Evolutionary conservation across 768 basidiomycete genomes (phyloP).

Genomic region (Boletus eberwhitei): DNA sequence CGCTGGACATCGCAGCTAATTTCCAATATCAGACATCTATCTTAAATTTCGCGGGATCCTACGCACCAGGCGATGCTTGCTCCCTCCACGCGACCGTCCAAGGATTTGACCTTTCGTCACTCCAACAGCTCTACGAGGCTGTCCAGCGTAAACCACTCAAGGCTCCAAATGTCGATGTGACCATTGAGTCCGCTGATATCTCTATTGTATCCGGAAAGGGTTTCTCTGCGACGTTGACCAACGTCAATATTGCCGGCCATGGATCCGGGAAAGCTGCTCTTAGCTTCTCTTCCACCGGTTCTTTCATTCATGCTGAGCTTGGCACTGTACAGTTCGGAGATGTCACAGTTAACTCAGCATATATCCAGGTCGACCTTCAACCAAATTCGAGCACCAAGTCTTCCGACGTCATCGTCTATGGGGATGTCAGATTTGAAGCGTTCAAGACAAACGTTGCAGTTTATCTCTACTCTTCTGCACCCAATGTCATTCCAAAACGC

Average conservation of each 20-base stretch:
- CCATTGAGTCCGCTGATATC: slow-evolving; percentile 4
- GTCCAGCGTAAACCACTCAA: background rate
- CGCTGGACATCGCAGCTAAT: background rate
- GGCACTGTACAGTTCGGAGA: background rate
- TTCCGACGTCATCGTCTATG: slow-evolving; percentile 1
- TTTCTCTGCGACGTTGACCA: slow-evolving; percentile 1
- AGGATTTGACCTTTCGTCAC: background rate
- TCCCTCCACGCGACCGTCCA: background rate
- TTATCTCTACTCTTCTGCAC: slow-evolving; percentile 3
- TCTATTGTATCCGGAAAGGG: background rate
- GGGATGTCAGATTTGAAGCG: background rate
- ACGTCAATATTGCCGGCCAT: slow-evolving; percentile 1
- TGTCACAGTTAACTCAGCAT: background rate
- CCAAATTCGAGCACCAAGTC: background rate
- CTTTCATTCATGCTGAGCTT: slow-evolving; percentile 1
- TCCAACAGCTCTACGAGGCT: background rate
- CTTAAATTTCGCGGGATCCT: background rate
- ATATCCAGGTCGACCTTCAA: slow-evolving; percentile 4
- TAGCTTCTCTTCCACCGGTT: background rate
- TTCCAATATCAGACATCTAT: background rate
- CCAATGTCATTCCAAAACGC: background rate
- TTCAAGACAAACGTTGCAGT: background rate
- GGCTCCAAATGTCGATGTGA: background rate
- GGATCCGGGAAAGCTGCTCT: background rate
- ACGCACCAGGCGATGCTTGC: background rate